A percentile compares a stretch with the other conserved stretches of the same genome.
phyloP scores from a whole-genome alignment of 257 asterid genomes.

The Solanum bulbocastanum region DNA sequence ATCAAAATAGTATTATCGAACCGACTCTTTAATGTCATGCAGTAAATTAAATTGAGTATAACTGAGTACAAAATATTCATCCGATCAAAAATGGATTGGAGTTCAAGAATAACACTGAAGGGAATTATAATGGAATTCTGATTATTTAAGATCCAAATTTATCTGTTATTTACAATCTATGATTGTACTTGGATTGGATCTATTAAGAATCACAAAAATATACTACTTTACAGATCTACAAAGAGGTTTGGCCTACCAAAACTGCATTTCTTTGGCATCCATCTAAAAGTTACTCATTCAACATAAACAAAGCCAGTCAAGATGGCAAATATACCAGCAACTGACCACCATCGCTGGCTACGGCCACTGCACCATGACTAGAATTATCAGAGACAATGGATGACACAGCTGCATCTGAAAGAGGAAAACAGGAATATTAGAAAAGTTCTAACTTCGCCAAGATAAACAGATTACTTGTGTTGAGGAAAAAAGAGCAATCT shows the following conservation, averaged over 20 bases:
- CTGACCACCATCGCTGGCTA: constrained; percentile 53
- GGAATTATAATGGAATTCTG: not conserved
- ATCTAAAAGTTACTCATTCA: not conserved
- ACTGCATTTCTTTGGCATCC: not conserved
- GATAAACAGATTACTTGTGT: not conserved
- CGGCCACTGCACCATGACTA: constrained; percentile 52
- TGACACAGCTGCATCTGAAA: constrained; percentile 50
- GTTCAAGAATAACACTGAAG: not conserved
- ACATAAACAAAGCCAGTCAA: constrained; percentile 8
- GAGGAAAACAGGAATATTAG: not conserved
- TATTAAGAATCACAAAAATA: not conserved
- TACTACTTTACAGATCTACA: not conserved
- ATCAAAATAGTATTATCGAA: no score
- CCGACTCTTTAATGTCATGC: no score
- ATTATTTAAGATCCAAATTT: not conserved
- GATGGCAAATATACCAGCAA: constrained; percentile 50
- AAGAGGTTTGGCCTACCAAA: not conserved
- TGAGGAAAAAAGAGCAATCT: not conserved
- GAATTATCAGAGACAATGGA: constrained; percentile 47
- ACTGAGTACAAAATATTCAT: not conserved
- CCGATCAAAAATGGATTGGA: not conserved
- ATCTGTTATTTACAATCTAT: not conserved
- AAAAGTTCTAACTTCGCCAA: not conserved
- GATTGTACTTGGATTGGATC: not conserved
- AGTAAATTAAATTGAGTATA: not conserved